Evolutionary conservation across 2,329 filamentous ascomycete species (phyloP).

Genomic region (Phialemoniopsis sp.): DNA sequence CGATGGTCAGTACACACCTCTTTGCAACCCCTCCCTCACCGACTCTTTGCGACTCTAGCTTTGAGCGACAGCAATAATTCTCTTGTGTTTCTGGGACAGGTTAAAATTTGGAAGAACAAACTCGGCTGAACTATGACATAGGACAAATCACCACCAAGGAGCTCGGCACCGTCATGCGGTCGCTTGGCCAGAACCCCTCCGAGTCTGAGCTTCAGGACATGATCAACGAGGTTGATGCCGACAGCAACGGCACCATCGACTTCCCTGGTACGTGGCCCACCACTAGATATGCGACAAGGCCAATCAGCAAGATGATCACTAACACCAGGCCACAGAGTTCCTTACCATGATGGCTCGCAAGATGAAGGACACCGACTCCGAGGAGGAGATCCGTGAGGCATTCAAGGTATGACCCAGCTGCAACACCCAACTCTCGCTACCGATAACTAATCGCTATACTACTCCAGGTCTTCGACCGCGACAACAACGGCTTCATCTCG

Average conservation of each 20-base stretch:
- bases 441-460: no score
- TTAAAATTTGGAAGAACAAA: not conserved
- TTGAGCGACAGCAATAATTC: no score
- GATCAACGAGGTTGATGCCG: conserved; percentile 91
- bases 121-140: conserved; percentile 25
- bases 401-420: conserved; percentile 62
- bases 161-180: conserved; percentile 86
- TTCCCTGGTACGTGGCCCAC: conserved; percentile 61
- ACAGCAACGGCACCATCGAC: conserved; percentile 91
- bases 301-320: conserved; percentile 15
- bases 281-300: no score
- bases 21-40: no score
- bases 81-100: no score
- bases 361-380: conserved; percentile 91
- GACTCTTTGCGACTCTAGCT: no score
- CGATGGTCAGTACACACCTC: conserved; percentile 14
- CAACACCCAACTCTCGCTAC: no score
- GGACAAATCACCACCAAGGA: conserved; percentile 92
- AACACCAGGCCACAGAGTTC: conserved; percentile 59
- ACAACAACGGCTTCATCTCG: conserved; percentile 90
- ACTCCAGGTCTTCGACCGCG: conserved; percentile 70
- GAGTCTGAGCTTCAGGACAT: conserved; percentile 89
- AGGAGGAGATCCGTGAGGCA: conserved; percentile 85
- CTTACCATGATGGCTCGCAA: conserved; percentile 92
- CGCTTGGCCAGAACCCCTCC: conserved; percentile 83